Conservation (phyloP, 176 grass and related monocot genomes). For the Hsuehochloa calcarea region DNA sequence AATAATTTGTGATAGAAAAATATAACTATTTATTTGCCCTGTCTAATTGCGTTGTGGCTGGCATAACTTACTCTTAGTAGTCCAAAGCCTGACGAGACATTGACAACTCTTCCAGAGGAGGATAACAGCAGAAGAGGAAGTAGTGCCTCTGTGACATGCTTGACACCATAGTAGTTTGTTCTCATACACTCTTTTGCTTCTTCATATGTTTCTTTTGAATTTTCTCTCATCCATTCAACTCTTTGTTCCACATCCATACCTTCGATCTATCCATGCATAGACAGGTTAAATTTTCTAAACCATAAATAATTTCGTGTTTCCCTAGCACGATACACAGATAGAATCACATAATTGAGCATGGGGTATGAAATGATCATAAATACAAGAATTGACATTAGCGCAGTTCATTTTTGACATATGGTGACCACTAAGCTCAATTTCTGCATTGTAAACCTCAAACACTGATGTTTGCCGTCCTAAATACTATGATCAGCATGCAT, state of each 20-base stretch:
- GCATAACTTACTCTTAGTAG: slow-evolving; percentile 49
- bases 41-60: neutral
- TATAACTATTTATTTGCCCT: neutral
- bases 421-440: neutral
- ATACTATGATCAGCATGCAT: no score
- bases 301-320: neutral
- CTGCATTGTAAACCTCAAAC: no score
- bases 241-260: slow-evolving; percentile 36
- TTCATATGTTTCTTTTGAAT: slow-evolving; percentile 48
- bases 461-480: no score
- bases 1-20: neutral
- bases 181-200: slow-evolving; percentile 52
- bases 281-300: neutral
- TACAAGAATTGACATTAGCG: neutral
- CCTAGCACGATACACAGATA: neutral
- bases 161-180: slow-evolving; percentile 62
- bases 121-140: slow-evolving; percentile 65
- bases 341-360: neutral
- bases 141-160: slow-evolving; percentile 51
- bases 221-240: slow-evolving; percentile 50
- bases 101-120: slow-evolving; percentile 45
- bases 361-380: neutral
- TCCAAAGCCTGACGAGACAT: slow-evolving; percentile 51
- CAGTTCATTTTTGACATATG: neutral
- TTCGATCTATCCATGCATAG: slow-evolving; percentile 21